A percentile compares a stretch with the other conserved stretches of the same genome.
These are phyloP conservation scores for Trichoderma endophyticum DNA, from an alignment of 2,329 filamentous ascomycete genomes.

Conservation along the genomic window DNA sequence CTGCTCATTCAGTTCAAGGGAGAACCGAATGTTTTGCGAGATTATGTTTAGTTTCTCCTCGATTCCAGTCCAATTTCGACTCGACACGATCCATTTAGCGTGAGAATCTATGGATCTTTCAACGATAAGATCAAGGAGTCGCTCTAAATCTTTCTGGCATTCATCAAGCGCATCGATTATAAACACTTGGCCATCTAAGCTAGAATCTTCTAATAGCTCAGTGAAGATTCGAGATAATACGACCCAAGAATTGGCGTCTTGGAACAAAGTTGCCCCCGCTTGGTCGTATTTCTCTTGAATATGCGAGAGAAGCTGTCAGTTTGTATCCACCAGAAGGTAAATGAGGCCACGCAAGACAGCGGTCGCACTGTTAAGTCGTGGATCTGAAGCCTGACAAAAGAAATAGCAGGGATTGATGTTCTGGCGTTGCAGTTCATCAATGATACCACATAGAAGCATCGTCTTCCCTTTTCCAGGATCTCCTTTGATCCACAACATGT, in stretches of 20 bases:
- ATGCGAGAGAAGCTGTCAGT: constrained; percentile 33
- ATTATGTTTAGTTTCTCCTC: constrained; percentile 28
- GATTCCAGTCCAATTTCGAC: constrained; percentile 41
- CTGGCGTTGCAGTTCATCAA: constrained; percentile 19
- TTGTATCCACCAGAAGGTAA: constrained; percentile 35
- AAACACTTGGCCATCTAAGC: constrained; percentile 23
- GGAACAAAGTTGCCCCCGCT: not conserved
- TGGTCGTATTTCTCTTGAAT: constrained; percentile 34
- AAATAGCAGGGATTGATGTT: constrained; percentile 18
- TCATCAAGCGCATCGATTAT: constrained; percentile 49
- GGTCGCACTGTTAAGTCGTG: constrained; percentile 36
- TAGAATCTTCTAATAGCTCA: not conserved
- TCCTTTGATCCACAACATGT: constrained; percentile 39
- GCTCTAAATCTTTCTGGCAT: constrained; percentile 27
- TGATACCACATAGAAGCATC: constrained; percentile 39
- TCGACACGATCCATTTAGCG: constrained; percentile 44
- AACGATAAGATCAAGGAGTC: constrained; percentile 37
- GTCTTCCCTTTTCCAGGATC: constrained; percentile 32
- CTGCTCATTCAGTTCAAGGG: constrained; percentile 37
- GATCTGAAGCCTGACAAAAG: constrained; percentile 24
- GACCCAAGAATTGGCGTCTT: not conserved
- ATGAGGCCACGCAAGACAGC: constrained; percentile 44
- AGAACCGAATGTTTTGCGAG: constrained; percentile 26
- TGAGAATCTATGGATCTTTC: not conserved
- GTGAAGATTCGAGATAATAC: not conserved